Conservation (phyloP, 345 rosid species). For the Zanthoxylum bungeanum region DNA sequence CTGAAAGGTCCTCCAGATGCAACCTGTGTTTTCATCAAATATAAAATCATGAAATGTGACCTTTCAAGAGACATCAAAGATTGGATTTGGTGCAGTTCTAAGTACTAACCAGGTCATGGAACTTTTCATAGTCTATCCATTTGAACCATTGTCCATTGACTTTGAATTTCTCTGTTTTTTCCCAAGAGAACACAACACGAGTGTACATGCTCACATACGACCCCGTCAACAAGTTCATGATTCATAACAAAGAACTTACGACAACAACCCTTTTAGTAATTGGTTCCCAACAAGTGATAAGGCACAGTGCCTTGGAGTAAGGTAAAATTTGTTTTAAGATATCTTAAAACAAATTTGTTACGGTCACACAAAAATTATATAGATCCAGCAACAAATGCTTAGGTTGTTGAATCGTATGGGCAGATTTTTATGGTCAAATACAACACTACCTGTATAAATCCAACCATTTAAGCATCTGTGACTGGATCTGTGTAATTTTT, state of each 20-base stretch:
- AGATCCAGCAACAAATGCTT: too few relatives aligned
- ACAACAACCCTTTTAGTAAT: constrained; percentile 97
- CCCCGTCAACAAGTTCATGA: constrained; percentile 46
- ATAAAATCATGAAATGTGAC: neutral
- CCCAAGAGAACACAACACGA: constrained; percentile 95
- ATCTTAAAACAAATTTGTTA: too few relatives aligned
- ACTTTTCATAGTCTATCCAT: constrained; percentile 96
- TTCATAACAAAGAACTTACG: constrained; percentile 47
- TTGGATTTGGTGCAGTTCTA: neutral
- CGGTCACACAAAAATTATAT: constrained; percentile 90
- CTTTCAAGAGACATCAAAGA: constrained; percentile 21
- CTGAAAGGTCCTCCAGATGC: constrained; percentile 75
- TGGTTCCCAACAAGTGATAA: constrained; percentile 96
- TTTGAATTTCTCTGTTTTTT: constrained; percentile 78
- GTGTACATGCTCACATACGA: constrained; percentile 96
- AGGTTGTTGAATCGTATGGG: too few relatives aligned
- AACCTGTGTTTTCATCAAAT: constrained; percentile 41
- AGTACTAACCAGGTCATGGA: constrained; percentile 79
- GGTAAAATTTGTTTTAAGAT: too few relatives aligned
- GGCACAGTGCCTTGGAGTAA: constrained; percentile 91
- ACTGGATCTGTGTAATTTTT: too few relatives aligned
- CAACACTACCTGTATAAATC: too few relatives aligned
- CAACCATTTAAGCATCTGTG: too few relatives aligned
- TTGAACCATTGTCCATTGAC: constrained; percentile 80
- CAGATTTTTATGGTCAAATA: too few relatives aligned